Evolutionary conservation across 805 yeast genomes (phyloP), one percentile per base, ranked within the genome.

Genomic region (Tetrapisispora arboricola): DNA sequence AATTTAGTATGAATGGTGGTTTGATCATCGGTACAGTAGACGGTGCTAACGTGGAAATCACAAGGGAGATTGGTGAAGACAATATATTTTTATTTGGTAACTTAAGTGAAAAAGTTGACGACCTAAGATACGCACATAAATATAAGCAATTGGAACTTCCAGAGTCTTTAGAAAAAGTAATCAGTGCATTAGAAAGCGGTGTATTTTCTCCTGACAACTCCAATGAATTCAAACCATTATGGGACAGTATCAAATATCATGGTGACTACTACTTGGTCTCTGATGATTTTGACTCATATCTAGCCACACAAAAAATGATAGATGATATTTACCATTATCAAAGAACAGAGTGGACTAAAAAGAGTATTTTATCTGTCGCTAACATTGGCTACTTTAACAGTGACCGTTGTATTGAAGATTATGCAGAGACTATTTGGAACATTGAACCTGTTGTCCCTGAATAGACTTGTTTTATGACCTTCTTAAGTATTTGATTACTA

Each of bases 11-110:
- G 65, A 87, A 86, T 57, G 96, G 96, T 64, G 96, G 96, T 38
- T 73, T 87, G 49, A 84, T 87, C 51, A 80, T 87, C 49, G 96
- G 96, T 60, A 88, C 96, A 11, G 95, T 87, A 49, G 96, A 87
- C 58, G 96, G 96, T 58, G 96, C 96, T 48, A 87, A 88, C 57
- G 94, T 88, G 37, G 96, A 87, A 66, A 84, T 87, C 60, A 84
- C 95, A 17, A 76, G 95, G 52, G 96, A 88, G 65, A 76, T 88
- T 51, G 95, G 95, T 38, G 94, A 87, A 57, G 94, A 87, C 38
- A 85, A 87, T 60, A 85, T 88, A 61, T 87, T 87, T 68, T 69
- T 87, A 58, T 87, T 87, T 60, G 96, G 96, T 57, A 84, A 84
- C 57, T 73, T 88, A 57, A 77, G 94, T 27, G 96, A 88, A 66